phyloP scores from a whole-genome alignment of 1,284 basidiomycete species.

The Marasmius tenuissimus region DNA sequence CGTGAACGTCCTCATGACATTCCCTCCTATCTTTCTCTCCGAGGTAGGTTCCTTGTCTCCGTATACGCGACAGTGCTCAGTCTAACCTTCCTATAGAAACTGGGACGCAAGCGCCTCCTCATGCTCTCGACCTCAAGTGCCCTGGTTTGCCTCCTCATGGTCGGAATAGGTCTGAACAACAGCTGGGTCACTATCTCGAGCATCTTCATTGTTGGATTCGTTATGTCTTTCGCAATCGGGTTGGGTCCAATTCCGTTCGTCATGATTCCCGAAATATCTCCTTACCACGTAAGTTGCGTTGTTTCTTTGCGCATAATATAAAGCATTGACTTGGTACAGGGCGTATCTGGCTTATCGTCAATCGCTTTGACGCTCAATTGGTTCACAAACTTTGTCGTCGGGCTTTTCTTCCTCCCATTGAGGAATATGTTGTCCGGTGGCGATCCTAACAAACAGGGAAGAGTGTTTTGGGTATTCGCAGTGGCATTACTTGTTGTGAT shows the following conservation, averaged over 20 bases:
- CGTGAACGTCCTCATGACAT: constrained; percentile 71
- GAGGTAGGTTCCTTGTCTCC: constrained; percentile 54
- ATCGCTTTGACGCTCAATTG: constrained; percentile 86
- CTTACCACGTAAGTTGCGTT: constrained; percentile 56
- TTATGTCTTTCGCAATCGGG: constrained; percentile 88
- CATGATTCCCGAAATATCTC: constrained; percentile 90
- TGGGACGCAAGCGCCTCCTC: constrained; percentile 64
- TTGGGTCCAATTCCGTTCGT: constrained; percentile 94
- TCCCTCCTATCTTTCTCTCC: constrained; percentile 80
- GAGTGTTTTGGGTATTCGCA: constrained; percentile 83
- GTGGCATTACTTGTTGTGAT: constrained; percentile 34
- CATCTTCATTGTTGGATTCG: constrained; percentile 78
- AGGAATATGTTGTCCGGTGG: constrained; percentile 70
- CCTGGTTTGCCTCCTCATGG: constrained; percentile 61
- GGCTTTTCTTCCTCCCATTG: constrained; percentile 80
- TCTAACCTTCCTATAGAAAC: constrained; percentile 33
- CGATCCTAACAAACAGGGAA: constrained; percentile 68
- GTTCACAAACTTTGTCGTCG: constrained; percentile 83
- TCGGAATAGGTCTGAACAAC: constrained; percentile 74
- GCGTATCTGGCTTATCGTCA: constrained; percentile 83
- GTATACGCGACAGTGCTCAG: background rate
- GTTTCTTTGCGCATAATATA: constrained; percentile 1
- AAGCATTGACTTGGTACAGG: constrained; percentile 40
- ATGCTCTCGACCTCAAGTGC: constrained; percentile 62
- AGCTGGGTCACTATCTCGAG: constrained; percentile 65